These are phyloP conservation scores for Gynostemma pentaphyllum DNA, from an alignment of 306 rosid species.

Conservation along the genomic window DNA sequence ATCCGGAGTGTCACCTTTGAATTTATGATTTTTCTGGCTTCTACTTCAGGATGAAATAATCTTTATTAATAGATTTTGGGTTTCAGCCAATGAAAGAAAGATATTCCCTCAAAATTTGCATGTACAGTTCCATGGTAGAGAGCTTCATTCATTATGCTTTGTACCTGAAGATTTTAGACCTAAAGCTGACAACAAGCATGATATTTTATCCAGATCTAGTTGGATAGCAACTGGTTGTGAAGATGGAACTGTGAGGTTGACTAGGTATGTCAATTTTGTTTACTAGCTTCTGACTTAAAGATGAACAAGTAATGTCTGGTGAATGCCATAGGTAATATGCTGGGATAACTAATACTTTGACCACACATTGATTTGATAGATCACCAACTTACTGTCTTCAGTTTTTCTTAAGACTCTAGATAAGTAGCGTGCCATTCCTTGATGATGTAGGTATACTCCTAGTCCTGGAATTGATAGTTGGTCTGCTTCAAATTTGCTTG, in stretches of 20 bases:
- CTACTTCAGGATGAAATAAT: conserved; percentile 69
- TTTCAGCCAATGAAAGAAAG: conserved; percentile 30
- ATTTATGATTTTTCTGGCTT: conserved; percentile 2
- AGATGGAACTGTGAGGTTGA: conserved; percentile 94
- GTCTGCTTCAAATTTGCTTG: conserved; percentile 81
- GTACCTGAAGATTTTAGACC: conserved; percentile 31
- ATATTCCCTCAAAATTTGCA: conserved; percentile 63
- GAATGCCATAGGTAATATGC: neutral
- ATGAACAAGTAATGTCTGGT: neutral
- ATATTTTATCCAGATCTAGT: conserved; percentile 32
- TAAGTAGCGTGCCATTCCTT: conserved; percentile 1
- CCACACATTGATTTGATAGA: neutral
- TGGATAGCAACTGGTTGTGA: conserved; percentile 94
- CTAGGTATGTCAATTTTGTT: conserved; percentile 42
- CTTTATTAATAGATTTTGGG: conserved; percentile 57
- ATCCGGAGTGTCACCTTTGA: neutral
- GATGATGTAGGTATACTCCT: conserved; percentile 56
- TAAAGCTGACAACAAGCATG: conserved; percentile 23
- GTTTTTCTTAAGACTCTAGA: neutral
- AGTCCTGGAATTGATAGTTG: conserved; percentile 53
- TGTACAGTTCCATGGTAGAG: conserved; percentile 94
- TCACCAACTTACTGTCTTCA: neutral
- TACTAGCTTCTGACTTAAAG: neutral
- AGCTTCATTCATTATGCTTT: conserved; percentile 86
- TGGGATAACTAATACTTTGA: neutral